A percentile compares a stretch with the other conserved stretches of the same genome.
phyloP scores from a whole-genome alignment of 2,329 filamentous ascomycete genomes.

The Fusarium nanum region DNA sequence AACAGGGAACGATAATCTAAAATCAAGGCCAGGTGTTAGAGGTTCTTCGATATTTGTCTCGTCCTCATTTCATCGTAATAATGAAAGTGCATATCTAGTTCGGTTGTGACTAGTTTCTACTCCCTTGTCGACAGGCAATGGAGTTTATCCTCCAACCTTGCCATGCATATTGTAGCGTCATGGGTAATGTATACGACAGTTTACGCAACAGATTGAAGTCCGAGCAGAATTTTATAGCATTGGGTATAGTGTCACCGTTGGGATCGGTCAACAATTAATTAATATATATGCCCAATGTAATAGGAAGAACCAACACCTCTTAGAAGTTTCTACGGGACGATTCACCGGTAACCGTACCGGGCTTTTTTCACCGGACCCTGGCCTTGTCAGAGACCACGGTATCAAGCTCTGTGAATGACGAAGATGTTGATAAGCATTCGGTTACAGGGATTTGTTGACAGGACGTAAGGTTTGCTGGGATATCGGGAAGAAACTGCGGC shows the following conservation, averaged over 20 bases:
- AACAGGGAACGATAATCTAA: constrained; percentile 20
- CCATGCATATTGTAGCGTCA: constrained; percentile 12
- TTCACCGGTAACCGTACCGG: constrained; percentile 26
- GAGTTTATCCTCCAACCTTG: constrained; percentile 12
- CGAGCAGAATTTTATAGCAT: neutral
- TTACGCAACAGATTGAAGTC: constrained; percentile 2
- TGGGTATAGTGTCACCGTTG: constrained; percentile 5
- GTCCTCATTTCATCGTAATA: constrained; percentile 17
- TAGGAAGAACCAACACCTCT: neutral
- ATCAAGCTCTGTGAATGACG: constrained; percentile 25
- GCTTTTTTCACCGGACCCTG: constrained; percentile 9
- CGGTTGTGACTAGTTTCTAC: neutral
- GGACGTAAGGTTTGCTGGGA: constrained; percentile 32
- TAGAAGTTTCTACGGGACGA: constrained; percentile 32
- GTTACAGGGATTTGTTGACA: constrained; percentile 23
- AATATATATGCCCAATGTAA: neutral
- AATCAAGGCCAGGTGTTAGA: constrained; percentile 26
- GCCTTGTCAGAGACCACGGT: constrained; percentile 17
- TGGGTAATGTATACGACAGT: constrained; percentile 1
- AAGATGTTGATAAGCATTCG: constrained; percentile 37
- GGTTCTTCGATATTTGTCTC: constrained; percentile 12
- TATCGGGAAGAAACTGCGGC: constrained; percentile 19
- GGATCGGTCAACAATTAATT: neutral
- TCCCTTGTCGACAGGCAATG: constrained; percentile 1
- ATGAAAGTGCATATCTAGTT: neutral